Evolutionary conservation across 306 rosid genomes (phyloP).

Genomic region (Citrullus amarus): DNA sequence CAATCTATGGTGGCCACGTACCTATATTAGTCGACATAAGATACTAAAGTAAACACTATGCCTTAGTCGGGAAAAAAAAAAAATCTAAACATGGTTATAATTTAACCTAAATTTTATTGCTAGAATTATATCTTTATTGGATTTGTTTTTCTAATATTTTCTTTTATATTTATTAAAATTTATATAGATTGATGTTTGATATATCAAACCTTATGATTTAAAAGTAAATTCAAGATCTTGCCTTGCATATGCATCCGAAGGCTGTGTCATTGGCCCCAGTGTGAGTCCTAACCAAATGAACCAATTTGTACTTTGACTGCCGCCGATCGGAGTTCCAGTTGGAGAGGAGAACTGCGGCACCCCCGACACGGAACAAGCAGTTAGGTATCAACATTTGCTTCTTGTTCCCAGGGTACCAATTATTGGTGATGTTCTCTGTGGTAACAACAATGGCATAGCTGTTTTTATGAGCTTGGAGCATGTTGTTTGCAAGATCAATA

Average conservation of each 20-base stretch:
- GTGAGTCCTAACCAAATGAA: conserved; percentile 38
- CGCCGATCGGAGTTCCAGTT: conserved; percentile 19
- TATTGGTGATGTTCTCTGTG: conserved; percentile 41
- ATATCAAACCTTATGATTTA: neutral
- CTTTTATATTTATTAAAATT: too few relatives aligned
- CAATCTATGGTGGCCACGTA: too few relatives aligned
- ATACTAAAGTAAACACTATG: too few relatives aligned
- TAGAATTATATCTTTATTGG: too few relatives aligned
- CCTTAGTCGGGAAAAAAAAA: too few relatives aligned
- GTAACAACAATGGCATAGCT: conserved; percentile 45
- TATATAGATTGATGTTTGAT: too few relatives aligned
- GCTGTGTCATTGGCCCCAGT: conserved; percentile 37
- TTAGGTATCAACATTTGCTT: conserved; percentile 39
- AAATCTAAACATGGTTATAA: too few relatives aligned
- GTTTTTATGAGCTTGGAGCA: conserved; percentile 41
- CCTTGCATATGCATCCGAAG: conserved; percentile 26
- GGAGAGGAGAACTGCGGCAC: conserved; percentile 32
- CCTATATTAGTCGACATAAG: too few relatives aligned
- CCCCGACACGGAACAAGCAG: conserved; percentile 44
- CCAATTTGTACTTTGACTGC: conserved; percentile 28
- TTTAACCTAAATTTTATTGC: too few relatives aligned
- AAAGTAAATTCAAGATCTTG: neutral
- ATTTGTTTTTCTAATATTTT: too few relatives aligned
- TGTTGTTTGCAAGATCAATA: conserved; percentile 39
- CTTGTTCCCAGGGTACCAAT: conserved; percentile 44